These are phyloP conservation scores for Xerocomus potaroensis DNA, from an alignment of 768 basidiomycete genomes.

Conservation along the genomic window DNA sequence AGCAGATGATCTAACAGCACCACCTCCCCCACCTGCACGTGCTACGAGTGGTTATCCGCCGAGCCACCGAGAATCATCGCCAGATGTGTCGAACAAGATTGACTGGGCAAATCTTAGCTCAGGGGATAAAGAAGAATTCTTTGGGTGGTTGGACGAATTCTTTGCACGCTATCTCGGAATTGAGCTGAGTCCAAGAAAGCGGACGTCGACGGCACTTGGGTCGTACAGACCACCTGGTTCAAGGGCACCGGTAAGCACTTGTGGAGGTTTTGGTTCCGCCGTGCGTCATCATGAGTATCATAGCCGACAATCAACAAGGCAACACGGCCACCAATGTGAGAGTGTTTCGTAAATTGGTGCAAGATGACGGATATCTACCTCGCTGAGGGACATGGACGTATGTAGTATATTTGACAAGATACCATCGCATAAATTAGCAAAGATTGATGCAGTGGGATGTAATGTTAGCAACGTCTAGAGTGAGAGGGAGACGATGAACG, in stretches of 20 bases:
- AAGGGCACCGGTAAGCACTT: slow-evolving; percentile 21
- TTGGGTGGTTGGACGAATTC: slow-evolving; percentile 79
- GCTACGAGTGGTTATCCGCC: slow-evolving; percentile 24
- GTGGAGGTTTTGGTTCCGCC: not conserved
- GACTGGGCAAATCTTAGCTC: slow-evolving; percentile 67
- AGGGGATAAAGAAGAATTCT: slow-evolving; percentile 70
- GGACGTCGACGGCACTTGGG: not conserved
- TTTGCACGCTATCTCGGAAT: slow-evolving; percentile 48
- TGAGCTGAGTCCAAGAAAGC: slow-evolving; percentile 14
- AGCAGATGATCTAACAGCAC: slow-evolving; percentile 10
- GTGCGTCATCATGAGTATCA: not conserved
- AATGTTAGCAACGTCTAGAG: slow-evolving; percentile 14
- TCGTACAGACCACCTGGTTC: not conserved
- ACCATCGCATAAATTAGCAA: slow-evolving; percentile 13
- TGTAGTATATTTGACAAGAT: slow-evolving; percentile 13
- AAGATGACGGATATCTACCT: slow-evolving; percentile 1
- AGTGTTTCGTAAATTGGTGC: not conserved
- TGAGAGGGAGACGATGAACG: not conserved
- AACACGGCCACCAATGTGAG: slow-evolving; percentile 17
- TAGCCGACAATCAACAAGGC: slow-evolving; percentile 22
- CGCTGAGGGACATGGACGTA: slow-evolving; percentile 9
- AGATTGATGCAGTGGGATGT: slow-evolving; percentile 7
- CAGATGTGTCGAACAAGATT: slow-evolving; percentile 30
- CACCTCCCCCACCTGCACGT: slow-evolving; percentile 28
- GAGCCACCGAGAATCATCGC: slow-evolving; percentile 1